Percentiles rank a stretch among this genome's conserved stretches.
Evolutionary conservation across 2,329 filamentous ascomycete genomes (phyloP).

Genomic region (Epicoccum sorghinum): DNA sequence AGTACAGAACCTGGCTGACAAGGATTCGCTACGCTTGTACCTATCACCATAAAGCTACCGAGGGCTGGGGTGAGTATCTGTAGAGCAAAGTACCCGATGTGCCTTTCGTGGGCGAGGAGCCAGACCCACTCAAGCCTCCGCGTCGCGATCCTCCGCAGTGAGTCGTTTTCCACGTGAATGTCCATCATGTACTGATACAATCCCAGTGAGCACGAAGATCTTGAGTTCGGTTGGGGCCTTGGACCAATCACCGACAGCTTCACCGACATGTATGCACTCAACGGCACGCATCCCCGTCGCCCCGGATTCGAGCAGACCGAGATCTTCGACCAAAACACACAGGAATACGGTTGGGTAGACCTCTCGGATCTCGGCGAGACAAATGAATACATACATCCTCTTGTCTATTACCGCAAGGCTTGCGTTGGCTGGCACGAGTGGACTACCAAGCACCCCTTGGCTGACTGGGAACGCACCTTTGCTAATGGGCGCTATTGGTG

Average conservation of each 20-base stretch:
- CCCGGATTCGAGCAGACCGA: conserved; percentile 52
- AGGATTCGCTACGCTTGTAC: too few species aligned
- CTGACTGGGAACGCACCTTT: too few species aligned
- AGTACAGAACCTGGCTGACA: too few species aligned
- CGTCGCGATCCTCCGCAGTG: too few species aligned
- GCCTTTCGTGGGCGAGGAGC: too few species aligned
- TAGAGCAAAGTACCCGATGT: too few species aligned
- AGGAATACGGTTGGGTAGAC: background rate
- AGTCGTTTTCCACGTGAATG: conserved; percentile 46
- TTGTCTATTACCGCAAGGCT: conserved; percentile 33
- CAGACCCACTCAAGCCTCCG: too few species aligned
- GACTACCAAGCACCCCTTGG: too few species aligned
- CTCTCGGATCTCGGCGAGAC: conserved; percentile 37
- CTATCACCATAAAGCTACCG: too few species aligned
- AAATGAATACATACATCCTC: conserved; percentile 58
- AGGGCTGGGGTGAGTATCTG: too few species aligned
- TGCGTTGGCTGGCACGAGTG: too few species aligned
- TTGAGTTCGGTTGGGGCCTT: conserved; percentile 55
- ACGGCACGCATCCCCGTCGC: conserved; percentile 49
- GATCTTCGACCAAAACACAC: background rate
- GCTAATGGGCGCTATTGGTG: background rate
- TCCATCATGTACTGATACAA: conserved; percentile 39
- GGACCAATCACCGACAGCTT: conserved; percentile 51
- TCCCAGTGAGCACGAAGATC: conserved; percentile 25
- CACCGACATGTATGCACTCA: conserved; percentile 50